These are phyloP conservation scores for Claviceps lovelessii DNA, from an alignment of 2,329 filamentous ascomycete genomes.

Conservation along the genomic window DNA sequence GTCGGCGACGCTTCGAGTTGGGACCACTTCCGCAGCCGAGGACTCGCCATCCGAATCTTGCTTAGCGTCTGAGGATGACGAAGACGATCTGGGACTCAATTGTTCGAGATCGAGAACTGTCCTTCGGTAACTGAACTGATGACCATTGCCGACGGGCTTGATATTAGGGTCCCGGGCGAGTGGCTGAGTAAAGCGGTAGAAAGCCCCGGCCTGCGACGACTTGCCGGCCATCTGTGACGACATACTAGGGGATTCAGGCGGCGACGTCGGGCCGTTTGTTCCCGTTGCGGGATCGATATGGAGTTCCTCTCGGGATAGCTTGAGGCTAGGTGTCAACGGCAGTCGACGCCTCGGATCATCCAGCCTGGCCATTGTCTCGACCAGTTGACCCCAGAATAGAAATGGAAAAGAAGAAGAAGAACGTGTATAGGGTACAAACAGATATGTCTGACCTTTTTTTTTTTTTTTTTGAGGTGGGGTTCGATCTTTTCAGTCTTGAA, in stretches of 20 bases:
- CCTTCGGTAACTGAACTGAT: conserved; percentile 27
- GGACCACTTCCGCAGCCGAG: not conserved
- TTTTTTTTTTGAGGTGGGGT: conserved; percentile 2
- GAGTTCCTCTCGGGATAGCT: conserved; percentile 17
- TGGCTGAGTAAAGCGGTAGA: conserved; percentile 17
- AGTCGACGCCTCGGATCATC: conserved; percentile 18
- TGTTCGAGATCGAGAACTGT: conserved; percentile 20
- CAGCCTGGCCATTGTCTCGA: conserved; percentile 13
- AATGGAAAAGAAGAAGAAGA: not conserved
- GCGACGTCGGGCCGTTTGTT: conserved; percentile 28
- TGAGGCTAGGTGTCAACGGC: conserved; percentile 27
- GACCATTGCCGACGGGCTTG: conserved; percentile 26
- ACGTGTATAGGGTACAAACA: conserved; percentile 4
- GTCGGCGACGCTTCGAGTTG: not conserved
- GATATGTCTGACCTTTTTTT: conserved; percentile 2
- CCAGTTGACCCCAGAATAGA: conserved; percentile 2
- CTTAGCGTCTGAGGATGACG: conserved; percentile 15
- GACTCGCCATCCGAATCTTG: conserved; percentile 10
- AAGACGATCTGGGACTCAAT: conserved; percentile 23
- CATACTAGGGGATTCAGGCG: conserved; percentile 32
- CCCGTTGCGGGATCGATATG: conserved; percentile 10
- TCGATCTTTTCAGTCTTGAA: not conserved
- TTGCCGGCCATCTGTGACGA: conserved; percentile 21
- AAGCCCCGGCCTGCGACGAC: conserved; percentile 18
- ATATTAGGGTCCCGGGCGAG: conserved; percentile 26